phyloP scores from a whole-genome alignment of 345 rosid genomes.

The Gossypium arboreum region DNA sequence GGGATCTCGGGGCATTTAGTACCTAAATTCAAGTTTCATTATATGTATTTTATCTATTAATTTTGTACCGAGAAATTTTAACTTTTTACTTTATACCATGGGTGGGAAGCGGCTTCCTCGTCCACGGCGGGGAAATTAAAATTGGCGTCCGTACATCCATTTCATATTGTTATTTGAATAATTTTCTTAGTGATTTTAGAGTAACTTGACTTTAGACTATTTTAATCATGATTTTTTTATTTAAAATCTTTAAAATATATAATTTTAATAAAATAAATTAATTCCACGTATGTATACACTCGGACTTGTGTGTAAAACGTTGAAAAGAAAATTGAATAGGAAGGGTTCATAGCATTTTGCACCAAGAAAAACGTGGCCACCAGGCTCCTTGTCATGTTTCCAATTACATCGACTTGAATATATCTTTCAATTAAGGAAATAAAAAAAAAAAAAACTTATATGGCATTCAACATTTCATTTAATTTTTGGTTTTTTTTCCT shows the following conservation, averaged over 20 bases:
- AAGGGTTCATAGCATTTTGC: not conserved
- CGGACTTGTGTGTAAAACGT: not conserved
- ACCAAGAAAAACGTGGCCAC: not conserved
- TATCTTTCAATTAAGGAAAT: not conserved
- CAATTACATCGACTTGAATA: not conserved
- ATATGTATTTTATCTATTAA: too few species aligned
- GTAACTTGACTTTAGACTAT: not conserved
- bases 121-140: not conserved
- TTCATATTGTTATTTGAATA: not conserved
- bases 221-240: not conserved
- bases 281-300: not conserved
- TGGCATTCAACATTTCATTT: too few species aligned
- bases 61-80: too few species aligned
- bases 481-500: too few species aligned
- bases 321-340: not conserved
- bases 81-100: too few species aligned
- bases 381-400: not conserved
- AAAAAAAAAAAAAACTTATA: too few species aligned
- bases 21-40: too few species aligned
- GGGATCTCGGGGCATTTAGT: too few species aligned
- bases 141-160: not conserved
- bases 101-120: too few species aligned
- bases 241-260: not conserved
- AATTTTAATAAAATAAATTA: not conserved
- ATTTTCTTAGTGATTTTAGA: not conserved